These are phyloP conservation scores for Candida pseudoviswanathii DNA, from an alignment of 1,139 yeast genomes.

Conservation along the genomic window DNA sequence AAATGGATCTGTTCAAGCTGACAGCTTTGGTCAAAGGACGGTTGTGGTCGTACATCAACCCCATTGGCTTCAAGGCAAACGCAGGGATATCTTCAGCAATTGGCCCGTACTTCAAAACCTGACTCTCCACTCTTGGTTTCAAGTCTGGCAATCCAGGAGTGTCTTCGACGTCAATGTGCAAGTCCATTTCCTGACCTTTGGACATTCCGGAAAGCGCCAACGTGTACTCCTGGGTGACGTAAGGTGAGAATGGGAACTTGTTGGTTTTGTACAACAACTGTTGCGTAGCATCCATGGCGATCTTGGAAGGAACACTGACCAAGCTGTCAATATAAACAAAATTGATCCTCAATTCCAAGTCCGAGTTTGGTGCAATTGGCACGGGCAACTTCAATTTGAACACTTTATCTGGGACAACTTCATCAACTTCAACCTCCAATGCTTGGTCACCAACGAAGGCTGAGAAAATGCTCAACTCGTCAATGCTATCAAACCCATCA, in stretches of 20 bases:
- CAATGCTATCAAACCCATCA: constrained; percentile 46
- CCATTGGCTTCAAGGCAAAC: constrained; percentile 48
- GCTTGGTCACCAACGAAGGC: constrained; percentile 27
- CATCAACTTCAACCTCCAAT: constrained; percentile 30
- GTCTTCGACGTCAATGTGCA: constrained; percentile 16
- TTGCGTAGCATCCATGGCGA: constrained; percentile 66
- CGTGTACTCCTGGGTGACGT: constrained; percentile 55
- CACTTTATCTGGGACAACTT: constrained; percentile 32
- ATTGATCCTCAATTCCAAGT: constrained; percentile 52
- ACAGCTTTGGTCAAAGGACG: constrained; percentile 65
- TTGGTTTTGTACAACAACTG: constrained; percentile 54
- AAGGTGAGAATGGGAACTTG: constrained; percentile 64
- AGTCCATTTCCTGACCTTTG: constrained; percentile 47
- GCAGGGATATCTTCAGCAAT: constrained; percentile 43
- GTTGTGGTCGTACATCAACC: constrained; percentile 66
- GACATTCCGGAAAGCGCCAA: constrained; percentile 53
- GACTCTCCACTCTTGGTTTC: constrained; percentile 37
- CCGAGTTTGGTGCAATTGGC: constrained; percentile 67
- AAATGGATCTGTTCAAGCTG: constrained; percentile 68
- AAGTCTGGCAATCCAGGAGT: constrained; percentile 27
- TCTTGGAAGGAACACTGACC: constrained; percentile 64
- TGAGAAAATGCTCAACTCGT: constrained; percentile 51
- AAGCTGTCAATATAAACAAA: constrained; percentile 53
- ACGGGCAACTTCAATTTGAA: constrained; percentile 56
- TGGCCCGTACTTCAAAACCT: constrained; percentile 61